These are phyloP conservation scores for Sporodiniella umbellata DNA, from an alignment of 371 early-diverging fungal genomes.

Conservation along the genomic window DNA sequence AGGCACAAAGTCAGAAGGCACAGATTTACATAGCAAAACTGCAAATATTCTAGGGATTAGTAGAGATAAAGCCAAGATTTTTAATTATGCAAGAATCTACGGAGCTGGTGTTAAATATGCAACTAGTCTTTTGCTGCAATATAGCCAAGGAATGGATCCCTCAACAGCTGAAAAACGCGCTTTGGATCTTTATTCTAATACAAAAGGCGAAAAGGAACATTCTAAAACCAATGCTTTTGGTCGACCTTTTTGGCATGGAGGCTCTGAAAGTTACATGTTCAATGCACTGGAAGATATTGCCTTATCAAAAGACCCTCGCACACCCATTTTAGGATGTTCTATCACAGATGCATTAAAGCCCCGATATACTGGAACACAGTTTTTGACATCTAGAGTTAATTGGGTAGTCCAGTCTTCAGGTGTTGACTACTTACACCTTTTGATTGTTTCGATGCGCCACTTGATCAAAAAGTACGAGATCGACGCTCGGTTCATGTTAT, in stretches of 20 bases:
- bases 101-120: conserved; percentile 93
- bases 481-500: conserved; percentile 83
- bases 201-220: conserved; percentile 78
- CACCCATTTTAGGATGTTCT: conserved; percentile 85
- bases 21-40: conserved; percentile 94
- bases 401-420: conserved; percentile 99
- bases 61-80: conserved; percentile 91
- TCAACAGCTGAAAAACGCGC: conserved; percentile 68
- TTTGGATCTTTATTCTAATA: conserved; percentile 67
- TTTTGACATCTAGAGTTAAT: conserved; percentile 88
- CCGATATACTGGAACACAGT: conserved; percentile 61
- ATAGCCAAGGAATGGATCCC: conserved; percentile 69
- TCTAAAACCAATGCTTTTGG: conserved; percentile 27
- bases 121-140: conserved; percentile 75
- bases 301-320: conserved; percentile 67
- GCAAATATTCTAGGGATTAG: conserved; percentile 86
- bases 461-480: conserved; percentile 76
- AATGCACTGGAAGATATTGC: conserved; percentile 90
- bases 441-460: conserved; percentile 90
- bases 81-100: conserved; percentile 96
- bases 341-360: conserved; percentile 87
- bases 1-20: conserved; percentile 86
- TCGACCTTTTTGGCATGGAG: conserved; percentile 81
- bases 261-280: conserved; percentile 95
- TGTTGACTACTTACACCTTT: conserved; percentile 95